Evolutionary conservation across 768 basidiomycete genomes (phyloP).

Genomic region (Xerocomus spinulosus): DNA sequence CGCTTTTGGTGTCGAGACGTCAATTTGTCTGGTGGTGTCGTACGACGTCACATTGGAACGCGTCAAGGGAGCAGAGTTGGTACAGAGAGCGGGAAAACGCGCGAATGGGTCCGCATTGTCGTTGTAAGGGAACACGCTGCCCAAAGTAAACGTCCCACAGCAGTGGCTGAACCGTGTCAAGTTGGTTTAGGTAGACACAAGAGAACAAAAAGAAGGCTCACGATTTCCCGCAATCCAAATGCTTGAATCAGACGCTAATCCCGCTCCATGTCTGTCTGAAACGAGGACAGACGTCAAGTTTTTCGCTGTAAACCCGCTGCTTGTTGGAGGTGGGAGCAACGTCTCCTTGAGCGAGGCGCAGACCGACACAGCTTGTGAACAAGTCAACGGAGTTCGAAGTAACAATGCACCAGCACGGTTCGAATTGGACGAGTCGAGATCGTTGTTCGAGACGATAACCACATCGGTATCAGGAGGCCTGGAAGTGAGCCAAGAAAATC

Average conservation of each 20-base stretch:
- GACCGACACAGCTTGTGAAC: neutral
- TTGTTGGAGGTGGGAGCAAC: constrained; percentile 1
- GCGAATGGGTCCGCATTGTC: neutral
- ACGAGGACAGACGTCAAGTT: constrained; percentile 2
- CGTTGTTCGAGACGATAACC: constrained; percentile 12
- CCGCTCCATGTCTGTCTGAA: constrained; percentile 9
- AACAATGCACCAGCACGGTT: constrained; percentile 9
- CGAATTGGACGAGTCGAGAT: constrained; percentile 6
- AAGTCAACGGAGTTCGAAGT: constrained; percentile 1
- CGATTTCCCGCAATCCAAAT: constrained; percentile 8
- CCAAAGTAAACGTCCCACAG: constrained; percentile 2
- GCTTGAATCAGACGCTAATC: neutral
- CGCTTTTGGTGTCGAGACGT: constrained; percentile 10
- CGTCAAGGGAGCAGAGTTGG: constrained; percentile 19
- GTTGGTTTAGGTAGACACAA: neutral
- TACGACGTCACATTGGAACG: constrained; percentile 16
- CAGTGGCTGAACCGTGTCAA: neutral
- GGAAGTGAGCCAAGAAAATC: neutral
- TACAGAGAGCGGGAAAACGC: constrained; percentile 12
- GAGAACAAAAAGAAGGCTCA: neutral
- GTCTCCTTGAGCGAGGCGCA: constrained; percentile 9
- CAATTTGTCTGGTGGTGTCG: constrained; percentile 13
- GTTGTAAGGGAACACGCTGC: neutral
- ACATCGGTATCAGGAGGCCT: neutral
- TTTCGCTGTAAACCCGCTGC: neutral